Evolutionary conservation across 805 yeast genomes (phyloP), one percentile per base, ranked within the genome.

Genomic region (Schwanniomyces sp.): DNA sequence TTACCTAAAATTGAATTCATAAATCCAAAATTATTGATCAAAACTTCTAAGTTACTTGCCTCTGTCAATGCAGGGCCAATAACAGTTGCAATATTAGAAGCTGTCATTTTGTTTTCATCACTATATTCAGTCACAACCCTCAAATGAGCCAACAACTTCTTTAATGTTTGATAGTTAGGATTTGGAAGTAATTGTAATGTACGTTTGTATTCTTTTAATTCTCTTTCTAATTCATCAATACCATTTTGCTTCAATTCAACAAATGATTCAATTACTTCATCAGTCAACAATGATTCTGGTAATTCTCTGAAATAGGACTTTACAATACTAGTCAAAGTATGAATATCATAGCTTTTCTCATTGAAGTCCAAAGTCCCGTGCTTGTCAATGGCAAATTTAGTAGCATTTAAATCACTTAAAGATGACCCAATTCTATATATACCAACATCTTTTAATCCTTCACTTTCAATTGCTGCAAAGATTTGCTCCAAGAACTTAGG

Each of bases 381-480:
- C 46, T 62, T 63, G 55, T 81, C 81, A 46, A 81, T 76, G 44
- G 67, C 69, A 1, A 66, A 59, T 52, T 71, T 77, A 47, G 78
- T 65, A 39, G 67, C 66, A 41, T 60, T 68, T 52, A 81, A 67
- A 32, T 76, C 79, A 49, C 75, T 69, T 25, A 79, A 52, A 0
- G 84, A 78, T 0, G 84, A 77, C 59, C 82, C 76, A 52, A 79
- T 80, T 63, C 98, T 81, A 64, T 92, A 92, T 11, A 92, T 74
- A 14, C 98, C 98, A 45, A 89, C 88, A 61, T 91, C 97, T 54
- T 89, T 91, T 26, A 92, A 63, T 0, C 98, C 97, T 45, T 91
- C 80, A n/a, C 74, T 67, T 64, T 92, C 98, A 53, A 92, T 87
- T 55, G 86, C 94, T 40, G 76, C 76, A 54, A 91, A 74, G 39